Base-by-base conservation (phyloP, 1,139 yeast genomes). In the Dujonia santamariae region DNA sequence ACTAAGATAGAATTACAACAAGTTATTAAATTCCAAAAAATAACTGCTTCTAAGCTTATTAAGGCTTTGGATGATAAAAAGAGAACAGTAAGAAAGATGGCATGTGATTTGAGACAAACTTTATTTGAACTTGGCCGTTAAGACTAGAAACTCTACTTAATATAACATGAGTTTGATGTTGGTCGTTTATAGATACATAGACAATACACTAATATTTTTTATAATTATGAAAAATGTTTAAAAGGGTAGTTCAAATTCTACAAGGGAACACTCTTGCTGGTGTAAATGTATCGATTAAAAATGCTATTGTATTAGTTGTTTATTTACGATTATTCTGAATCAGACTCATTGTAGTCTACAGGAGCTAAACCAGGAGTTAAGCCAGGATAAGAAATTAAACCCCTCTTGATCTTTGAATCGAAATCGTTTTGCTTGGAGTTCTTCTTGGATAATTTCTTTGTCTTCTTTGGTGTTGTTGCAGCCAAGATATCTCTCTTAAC, bases 351-450 rank as follows among this genome's bases (percentile, higher is more conserved):
- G 26, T 63, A 72, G 34, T 81, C 95, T 15, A 86, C 94, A 12
- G 95, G 96, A 0, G 96, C 96, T 56, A 87, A 71, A 36, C 96
- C 96, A 1, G 96, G 96, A 0, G 96, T 87, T 38, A 87, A 67
- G 11, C 95, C 95, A 31, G 87, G 80, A 46, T 71, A 72, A 8
- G 72, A 58, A 41, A 64, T 58, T 33, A 52, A 48, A 11, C 77
- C 78, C 35, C 59, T 59, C 38, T 68, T 55, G 34, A 72, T 56
- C 51, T 68, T 72, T 24, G 59, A 56, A 36, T 67, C 60, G 47
- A 75, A 72, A 21, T 65, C 67, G 24, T 51, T 57, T 41, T 62
- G 59, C 48, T 66, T 63, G 38, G 55, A 31, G 52, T 51, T 36
- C 44, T 45, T 31, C 31, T 43, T 47, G 40, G 46, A 50, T 31